A percentile compares a stretch with the other conserved stretches of the same genome.
These are phyloP conservation scores for Claviceps digitariae DNA, from an alignment of 2,329 filamentous ascomycete genomes.

Conservation along the genomic window DNA sequence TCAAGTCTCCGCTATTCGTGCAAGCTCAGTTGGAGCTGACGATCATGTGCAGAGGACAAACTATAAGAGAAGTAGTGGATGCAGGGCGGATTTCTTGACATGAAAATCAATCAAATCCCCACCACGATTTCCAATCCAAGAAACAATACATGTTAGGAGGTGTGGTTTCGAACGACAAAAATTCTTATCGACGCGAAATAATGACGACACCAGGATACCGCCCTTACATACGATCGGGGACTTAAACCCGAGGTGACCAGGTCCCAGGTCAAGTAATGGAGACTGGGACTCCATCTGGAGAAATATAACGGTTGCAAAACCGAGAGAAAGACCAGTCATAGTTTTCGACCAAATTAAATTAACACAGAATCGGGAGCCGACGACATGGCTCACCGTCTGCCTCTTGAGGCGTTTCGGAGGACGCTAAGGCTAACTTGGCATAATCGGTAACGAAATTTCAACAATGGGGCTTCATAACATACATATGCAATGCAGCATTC, in stretches of 20 bases:
- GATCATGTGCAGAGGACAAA: neutral
- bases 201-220: neutral
- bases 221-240: too few relatives aligned
- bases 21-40: neutral
- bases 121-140: neutral
- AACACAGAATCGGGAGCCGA: too few relatives aligned
- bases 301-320: neutral
- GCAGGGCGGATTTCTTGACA: neutral
- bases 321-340: neutral
- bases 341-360: too few relatives aligned
- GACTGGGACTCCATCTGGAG: too few relatives aligned
- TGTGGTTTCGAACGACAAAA: neutral
- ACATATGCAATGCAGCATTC: neutral
- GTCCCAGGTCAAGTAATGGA: neutral
- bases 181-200: neutral
- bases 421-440: neutral
- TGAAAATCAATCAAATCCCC: neutral
- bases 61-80: neutral
- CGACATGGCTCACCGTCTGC: too few relatives aligned
- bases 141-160: neutral
- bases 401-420: neutral
- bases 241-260: too few relatives aligned
- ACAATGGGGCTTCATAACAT: neutral
- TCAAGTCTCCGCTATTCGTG: neutral
- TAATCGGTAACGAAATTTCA: neutral